Percentiles rank a stretch among this genome's conserved stretches.
These are phyloP conservation scores for Trichosporon faecale DNA, from an alignment of 1,284 basidiomycete genomes.

Conservation along the genomic window DNA sequence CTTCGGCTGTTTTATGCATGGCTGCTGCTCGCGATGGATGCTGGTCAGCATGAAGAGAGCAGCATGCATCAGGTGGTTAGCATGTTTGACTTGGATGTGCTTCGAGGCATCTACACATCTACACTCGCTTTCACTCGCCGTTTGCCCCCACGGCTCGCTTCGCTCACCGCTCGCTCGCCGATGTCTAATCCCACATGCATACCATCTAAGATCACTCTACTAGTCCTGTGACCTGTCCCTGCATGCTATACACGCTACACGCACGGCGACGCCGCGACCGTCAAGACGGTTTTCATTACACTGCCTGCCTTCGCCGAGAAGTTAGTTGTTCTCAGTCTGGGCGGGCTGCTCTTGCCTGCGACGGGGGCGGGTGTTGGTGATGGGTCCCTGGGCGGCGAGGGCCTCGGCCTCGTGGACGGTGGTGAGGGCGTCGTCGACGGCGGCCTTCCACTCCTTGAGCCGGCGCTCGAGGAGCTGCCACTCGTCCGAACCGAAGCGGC, in stretches of 20 bases:
- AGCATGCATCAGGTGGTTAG: not conserved
- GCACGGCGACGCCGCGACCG: not conserved
- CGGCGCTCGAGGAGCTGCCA: conserved; percentile 80
- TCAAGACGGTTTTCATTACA: not conserved
- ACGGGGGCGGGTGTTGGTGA: conserved; percentile 26
- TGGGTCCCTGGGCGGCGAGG: conserved; percentile 35
- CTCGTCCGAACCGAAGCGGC: conserved; percentile 71
- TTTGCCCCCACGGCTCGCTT: not conserved
- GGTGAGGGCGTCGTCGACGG: conserved; percentile 43
- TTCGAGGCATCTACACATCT: too few relatives aligned
- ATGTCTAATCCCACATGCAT: conserved; percentile 10
- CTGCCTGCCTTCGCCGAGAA: not conserved
- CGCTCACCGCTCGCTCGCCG: not conserved
- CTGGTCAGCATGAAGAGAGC: not conserved
- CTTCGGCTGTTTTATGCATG: not conserved
- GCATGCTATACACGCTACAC: conserved; percentile 10
- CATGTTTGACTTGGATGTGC: not conserved
- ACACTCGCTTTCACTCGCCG: too few relatives aligned
- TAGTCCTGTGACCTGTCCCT: conserved; percentile 9
- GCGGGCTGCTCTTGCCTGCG: conserved; percentile 26
- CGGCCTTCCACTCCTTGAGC: conserved; percentile 70
- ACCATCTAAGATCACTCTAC: conserved; percentile 12
- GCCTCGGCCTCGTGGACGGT: conserved; percentile 48
- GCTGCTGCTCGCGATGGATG: not conserved
- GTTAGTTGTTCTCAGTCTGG: conserved; percentile 6